These are phyloP conservation scores for Colletotrichum sp. DNA, from an alignment of 2,329 filamentous ascomycete genomes.

Conservation along the genomic window DNA sequence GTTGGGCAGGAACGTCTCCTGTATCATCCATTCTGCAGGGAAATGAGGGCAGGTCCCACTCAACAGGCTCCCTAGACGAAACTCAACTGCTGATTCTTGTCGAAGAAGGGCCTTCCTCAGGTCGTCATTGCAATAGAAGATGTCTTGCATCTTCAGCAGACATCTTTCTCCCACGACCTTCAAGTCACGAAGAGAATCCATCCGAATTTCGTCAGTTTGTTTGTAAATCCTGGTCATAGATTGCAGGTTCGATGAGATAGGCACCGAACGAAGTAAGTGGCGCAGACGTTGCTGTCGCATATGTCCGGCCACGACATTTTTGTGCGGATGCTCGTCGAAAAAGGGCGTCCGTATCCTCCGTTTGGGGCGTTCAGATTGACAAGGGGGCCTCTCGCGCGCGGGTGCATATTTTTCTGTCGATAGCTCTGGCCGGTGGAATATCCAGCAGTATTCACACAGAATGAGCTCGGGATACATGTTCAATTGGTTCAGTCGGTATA, in stretches of 20 bases:
- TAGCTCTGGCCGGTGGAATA: background rate
- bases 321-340: background rate
- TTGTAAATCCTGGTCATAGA: background rate
- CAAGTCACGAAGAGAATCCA: background rate
- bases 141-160: background rate
- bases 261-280: background rate
- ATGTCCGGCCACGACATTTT: background rate
- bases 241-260: background rate
- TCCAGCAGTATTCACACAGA: background rate
- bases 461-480: background rate
- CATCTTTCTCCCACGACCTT: background rate
- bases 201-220: background rate
- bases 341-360: background rate
- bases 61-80: background rate
- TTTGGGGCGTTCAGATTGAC: too few species aligned
- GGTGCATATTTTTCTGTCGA: too few species aligned
- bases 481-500: fast-evolving
- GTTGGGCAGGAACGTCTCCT: background rate
- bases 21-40: background rate
- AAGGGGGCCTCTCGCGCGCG: too few species aligned
- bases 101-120: background rate
- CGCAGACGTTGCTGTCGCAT: background rate
- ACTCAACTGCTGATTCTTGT: background rate
- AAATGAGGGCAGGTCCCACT: background rate
- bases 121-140: background rate